Evolutionary conservation across 2,329 filamentous ascomycete genomes (phyloP).

Genomic region (Xenoacremonium recifei): DNA sequence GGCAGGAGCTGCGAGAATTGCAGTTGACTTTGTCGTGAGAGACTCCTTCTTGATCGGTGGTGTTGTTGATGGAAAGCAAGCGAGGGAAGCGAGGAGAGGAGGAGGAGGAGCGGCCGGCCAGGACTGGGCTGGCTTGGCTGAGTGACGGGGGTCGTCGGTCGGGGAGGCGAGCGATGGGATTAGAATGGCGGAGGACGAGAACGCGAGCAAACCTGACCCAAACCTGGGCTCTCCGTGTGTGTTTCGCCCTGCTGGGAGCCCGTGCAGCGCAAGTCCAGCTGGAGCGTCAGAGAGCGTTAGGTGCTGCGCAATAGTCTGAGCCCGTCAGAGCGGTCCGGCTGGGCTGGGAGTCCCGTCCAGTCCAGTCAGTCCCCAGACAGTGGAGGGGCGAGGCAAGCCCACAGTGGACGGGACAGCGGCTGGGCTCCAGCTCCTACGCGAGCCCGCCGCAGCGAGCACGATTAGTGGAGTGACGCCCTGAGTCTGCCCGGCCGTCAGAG

Average conservation of each 20-base stretch:
- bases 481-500: no score
- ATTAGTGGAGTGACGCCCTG: neutral
- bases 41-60: neutral
- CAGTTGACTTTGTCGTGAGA: no score
- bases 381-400: neutral
- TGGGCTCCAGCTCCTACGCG: neutral
- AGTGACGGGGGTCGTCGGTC: neutral
- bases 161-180: no score
- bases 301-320: no score
- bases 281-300: no score
- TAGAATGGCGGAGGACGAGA: no score
- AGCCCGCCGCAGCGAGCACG: neutral
- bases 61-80: neutral
- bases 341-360: neutral
- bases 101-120: neutral
- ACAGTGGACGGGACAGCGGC: neutral
- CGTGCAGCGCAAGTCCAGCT: no score
- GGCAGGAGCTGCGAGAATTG: no score
- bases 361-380: slow-evolving; percentile 1
- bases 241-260: no score
- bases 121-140: neutral
- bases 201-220: no score
- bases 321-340: neutral
- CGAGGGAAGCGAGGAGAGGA: neutral
- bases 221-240: no score